A percentile compares a stretch with the other conserved stretches of the same genome.
These are phyloP conservation scores for Fusarium robinianum DNA, from an alignment of 2,329 filamentous ascomycete species.

Conservation along the genomic window DNA sequence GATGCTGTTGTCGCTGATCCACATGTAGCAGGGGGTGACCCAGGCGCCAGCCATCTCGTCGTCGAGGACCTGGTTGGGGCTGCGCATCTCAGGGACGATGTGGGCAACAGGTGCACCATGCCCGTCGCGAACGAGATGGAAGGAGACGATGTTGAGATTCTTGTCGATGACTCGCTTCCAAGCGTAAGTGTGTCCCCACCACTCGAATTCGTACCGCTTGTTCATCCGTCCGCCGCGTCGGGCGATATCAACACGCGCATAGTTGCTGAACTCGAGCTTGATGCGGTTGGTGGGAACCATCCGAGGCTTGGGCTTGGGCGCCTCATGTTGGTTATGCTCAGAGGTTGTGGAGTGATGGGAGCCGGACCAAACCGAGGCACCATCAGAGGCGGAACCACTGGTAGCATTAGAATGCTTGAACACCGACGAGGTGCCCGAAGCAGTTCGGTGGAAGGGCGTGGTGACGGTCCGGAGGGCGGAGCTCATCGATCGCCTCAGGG, in stretches of 20 bases:
- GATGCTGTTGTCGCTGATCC: slow-evolving; percentile 77
- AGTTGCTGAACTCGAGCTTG: slow-evolving; percentile 95
- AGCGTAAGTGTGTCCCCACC: slow-evolving; percentile 84
- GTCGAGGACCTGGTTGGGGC: slow-evolving; percentile 68
- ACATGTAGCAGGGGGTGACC: slow-evolving; percentile 89
- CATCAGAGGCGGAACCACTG: slow-evolving; percentile 26
- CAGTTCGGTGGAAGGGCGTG: slow-evolving; percentile 41
- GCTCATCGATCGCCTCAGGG: slow-evolving; percentile 50
- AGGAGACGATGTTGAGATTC: slow-evolving; percentile 71
- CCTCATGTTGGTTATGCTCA: slow-evolving; percentile 27
- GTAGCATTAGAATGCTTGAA: slow-evolving; percentile 25
- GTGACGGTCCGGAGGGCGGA: slow-evolving; percentile 54
- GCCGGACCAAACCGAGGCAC: slow-evolving; percentile 33
- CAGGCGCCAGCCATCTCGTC: slow-evolving; percentile 83
- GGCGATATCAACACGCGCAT: slow-evolving; percentile 85
- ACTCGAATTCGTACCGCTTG: slow-evolving; percentile 88
- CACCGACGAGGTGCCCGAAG: slow-evolving; percentile 29
- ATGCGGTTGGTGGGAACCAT: slow-evolving; percentile 72
- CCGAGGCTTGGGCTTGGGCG: slow-evolving; percentile 42
- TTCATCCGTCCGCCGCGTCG: slow-evolving; percentile 65
- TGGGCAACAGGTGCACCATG: slow-evolving; percentile 71
- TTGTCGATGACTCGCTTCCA: slow-evolving; percentile 81
- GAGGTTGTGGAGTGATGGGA: slow-evolving; percentile 28
- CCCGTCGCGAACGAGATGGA: slow-evolving; percentile 75
- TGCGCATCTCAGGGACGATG: slow-evolving; percentile 79